Evolutionary conservation across 2,329 filamentous ascomycete genomes (phyloP), one percentile per base, ranked within the genome.

Genomic region (Microsporum canis): DNA sequence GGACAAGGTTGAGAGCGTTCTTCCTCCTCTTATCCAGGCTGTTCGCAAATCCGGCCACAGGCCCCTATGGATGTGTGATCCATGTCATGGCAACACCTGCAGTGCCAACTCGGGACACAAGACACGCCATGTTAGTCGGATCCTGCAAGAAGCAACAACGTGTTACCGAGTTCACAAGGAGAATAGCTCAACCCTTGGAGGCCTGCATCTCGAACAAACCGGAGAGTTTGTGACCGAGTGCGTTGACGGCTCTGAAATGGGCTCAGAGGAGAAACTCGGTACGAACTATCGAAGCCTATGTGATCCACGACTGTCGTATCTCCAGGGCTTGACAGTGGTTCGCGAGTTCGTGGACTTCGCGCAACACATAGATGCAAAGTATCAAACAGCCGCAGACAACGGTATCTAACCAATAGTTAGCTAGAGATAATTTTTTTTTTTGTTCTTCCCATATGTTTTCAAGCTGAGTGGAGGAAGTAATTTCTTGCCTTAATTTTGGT

Each of bases 191-290:
- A 31, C n/a, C 12, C n/a, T 58, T 23, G 56, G 56, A 31, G 56
- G 56, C 3, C 56, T 58, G 31, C 56, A 58, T 58, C 56, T 58
- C 14, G 56, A 58, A 31, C 56, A 58, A 31, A 58, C 56, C n/a
- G 56, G 56, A 58, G 56, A 58, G 36, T 58, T 23, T 43, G 56
- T 58, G n/a, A 58, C 56, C 6, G 56, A 58, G 12, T 58, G 56
- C 8, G 36, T 58, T 39, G 58, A 53, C 27, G 45, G 58, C 10
- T 49, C 58, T 14, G 58, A 53, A 14, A 53, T 33, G 36, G 34
- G 45, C 27, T 53, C 58, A 7, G 58, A 60, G 23, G 58, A 53
- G 39, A 53, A 53, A n/a, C 58, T 60, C 27, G 39, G 43, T 36
- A 53, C 33, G 29, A 60, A 60, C 39, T 58, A 58, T 31, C 56